Percentiles rank a stretch among this genome's conserved stretches.
Conservation (phyloP, 345 rosid species). For the Microcos paniculata region DNA sequence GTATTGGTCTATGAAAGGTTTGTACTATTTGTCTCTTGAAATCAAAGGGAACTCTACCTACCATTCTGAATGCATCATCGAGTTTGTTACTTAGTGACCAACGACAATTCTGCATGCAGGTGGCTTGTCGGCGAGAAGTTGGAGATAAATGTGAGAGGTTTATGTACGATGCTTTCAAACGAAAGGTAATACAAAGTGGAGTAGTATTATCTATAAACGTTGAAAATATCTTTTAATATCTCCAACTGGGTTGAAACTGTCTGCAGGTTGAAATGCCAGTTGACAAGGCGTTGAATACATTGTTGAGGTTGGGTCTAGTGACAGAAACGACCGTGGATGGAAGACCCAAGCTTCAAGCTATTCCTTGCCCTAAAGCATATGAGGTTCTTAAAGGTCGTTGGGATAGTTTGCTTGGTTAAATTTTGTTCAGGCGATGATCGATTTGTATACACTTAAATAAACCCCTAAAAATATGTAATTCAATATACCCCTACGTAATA, state of each 20-base stretch:
- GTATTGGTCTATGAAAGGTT: background rate
- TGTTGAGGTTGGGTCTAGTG: constrained; percentile 69
- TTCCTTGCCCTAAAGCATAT: constrained; percentile 55
- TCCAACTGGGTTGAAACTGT: constrained; percentile 5
- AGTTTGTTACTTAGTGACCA: background rate
- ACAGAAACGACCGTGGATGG: constrained; percentile 52
- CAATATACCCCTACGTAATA: too few relatives aligned
- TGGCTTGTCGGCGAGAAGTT: constrained; percentile 36
- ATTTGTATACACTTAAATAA: too few relatives aligned
- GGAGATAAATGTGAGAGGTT: constrained; percentile 85
- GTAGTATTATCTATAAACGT: background rate
- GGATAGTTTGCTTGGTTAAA: constrained; percentile 55
- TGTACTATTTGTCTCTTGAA: background rate
- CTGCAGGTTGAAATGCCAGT: constrained; percentile 88
- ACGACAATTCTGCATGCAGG: constrained; percentile 40
- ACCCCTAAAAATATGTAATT: too few relatives aligned
- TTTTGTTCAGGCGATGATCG: too few relatives aligned
- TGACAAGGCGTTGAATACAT: constrained; percentile 60
- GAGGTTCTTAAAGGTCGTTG: constrained; percentile 65
- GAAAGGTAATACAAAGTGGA: constrained; percentile 46
- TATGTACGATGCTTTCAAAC: constrained; percentile 57
- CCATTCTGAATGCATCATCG: background rate
- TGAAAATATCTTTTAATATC: constrained; percentile 7
- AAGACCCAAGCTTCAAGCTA: constrained; percentile 43
- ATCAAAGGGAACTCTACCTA: background rate